Percentiles rank a stretch among this genome's conserved stretches.
phyloP scores from a whole-genome alignment of 176 grass and related monocot species.

The Lolium rigidum region DNA sequence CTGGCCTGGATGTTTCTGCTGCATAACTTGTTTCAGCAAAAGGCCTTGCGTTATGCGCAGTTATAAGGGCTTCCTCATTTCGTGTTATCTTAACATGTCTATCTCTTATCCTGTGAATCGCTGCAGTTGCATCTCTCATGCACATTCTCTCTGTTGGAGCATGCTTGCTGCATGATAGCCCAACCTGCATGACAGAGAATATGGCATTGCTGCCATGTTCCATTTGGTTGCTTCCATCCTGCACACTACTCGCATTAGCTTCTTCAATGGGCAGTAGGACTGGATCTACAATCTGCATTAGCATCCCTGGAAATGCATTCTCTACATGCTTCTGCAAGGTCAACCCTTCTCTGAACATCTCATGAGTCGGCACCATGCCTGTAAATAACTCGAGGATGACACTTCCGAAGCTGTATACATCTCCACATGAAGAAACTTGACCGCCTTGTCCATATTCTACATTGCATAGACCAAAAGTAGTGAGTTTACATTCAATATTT shows the following conservation, averaged over 20 bases:
- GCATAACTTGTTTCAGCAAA: background rate
- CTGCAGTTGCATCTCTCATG: slow-evolving; percentile 19
- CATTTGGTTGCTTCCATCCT: background rate
- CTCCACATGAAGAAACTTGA: slow-evolving; percentile 31
- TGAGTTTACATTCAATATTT: background rate
- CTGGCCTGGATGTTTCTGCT: background rate
- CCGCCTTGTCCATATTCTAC: slow-evolving; percentile 45
- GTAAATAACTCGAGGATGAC: slow-evolving; percentile 59
- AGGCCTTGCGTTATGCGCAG: background rate
- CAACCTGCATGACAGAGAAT: slow-evolving; percentile 9
- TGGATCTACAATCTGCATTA: slow-evolving; percentile 42
- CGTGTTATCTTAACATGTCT: background rate
- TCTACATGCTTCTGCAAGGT: slow-evolving; percentile 35
- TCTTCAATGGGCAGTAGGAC: slow-evolving; percentile 6
- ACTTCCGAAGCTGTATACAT: slow-evolving; percentile 61
- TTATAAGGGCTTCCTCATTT: background rate
- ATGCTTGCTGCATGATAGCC: slow-evolving; percentile 33
- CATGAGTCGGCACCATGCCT: slow-evolving; percentile 47
- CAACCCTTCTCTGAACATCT: slow-evolving; percentile 38
- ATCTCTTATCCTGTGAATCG: slow-evolving; percentile 25
- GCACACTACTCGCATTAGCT: background rate
- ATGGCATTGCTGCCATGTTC: slow-evolving; percentile 12
- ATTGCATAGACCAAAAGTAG: background rate
- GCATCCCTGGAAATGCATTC: slow-evolving; percentile 12
- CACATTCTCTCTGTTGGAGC: slow-evolving; percentile 26